Base-by-base conservation (phyloP, 116 monocot genomes). In the Zostera marina region DNA sequence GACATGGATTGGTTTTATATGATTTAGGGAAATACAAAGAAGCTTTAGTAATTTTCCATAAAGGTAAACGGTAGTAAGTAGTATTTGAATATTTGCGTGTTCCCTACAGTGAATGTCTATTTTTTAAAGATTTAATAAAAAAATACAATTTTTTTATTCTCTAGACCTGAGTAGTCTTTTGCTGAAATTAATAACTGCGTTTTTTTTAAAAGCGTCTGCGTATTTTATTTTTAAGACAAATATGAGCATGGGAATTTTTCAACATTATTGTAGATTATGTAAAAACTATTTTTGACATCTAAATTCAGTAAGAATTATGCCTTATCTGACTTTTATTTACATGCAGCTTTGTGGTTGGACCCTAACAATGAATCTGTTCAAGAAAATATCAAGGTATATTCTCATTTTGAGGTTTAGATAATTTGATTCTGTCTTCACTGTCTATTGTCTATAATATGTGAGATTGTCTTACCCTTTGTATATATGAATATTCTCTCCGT, bases 1-100 rank as follows among this genome's bases (percentile, higher is more conserved):
- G 91, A 0, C 79, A 85, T 42, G 91, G 91, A 19, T 58, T 77
- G 9, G 91, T 76, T 68, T 82, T 80, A 74, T 79, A 73, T 77
- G 73, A 63, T 58, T 70, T 72, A 65, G 77, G 77, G 59, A 85
- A 82, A 11, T 85, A 85, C 53, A 17, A 15, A 8, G 82, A 79
- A 70, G 85, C 91, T 63, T 41, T 85, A 15, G 23, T 72, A 62
- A 76, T 72, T 17, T 85, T 82, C 61, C 45, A 68, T 1, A 85
- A 71, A 91, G 91, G 91, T 85, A 42, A 11, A 14, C n/a, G n/a
- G n/a, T 32, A 32, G 32, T 32, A 32, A 32, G 32, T 5, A 32
- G 32, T 32, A 32, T 0, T 43, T 22, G 41, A 42, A 21, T 54
- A 24, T 54, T 17, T 41, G 38, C 14, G 21, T 43, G 40, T 42